phyloP scores from a whole-genome alignment of 208 protist genomes.

The Leishmania braziliensis region DNA sequence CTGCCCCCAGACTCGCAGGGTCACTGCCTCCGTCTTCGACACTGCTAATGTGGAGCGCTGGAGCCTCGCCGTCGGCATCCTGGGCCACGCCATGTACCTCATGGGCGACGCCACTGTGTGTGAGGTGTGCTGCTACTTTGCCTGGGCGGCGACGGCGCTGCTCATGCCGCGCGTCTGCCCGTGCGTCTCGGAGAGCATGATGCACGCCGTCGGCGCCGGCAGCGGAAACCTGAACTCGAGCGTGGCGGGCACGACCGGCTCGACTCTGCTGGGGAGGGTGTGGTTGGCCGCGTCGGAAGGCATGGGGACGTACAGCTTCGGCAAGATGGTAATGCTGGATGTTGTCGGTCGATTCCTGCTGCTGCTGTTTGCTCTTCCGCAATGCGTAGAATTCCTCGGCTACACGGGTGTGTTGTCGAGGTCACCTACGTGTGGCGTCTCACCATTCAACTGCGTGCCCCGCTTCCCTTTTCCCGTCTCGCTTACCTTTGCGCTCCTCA shows the following conservation, averaged over 20 bases:
- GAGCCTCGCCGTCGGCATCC: conserved; percentile 48
- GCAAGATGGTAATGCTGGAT: conserved; percentile 50
- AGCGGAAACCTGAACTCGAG: conserved; percentile 65
- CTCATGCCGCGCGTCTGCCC: conserved; percentile 79
- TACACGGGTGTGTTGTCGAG: no score
- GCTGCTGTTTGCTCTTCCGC: conserved; percentile 18
- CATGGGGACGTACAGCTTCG: conserved; percentile 50
- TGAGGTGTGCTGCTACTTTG: conserved; percentile 56
- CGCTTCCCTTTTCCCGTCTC: no score
- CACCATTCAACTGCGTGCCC: no score
- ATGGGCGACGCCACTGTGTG: conserved; percentile 67
- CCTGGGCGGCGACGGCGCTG: conserved; percentile 71
- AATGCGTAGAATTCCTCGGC: no score
- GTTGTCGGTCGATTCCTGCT: conserved; percentile 53
- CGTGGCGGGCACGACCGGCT: conserved; percentile 45
- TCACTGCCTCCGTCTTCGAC: conserved; percentile 59
- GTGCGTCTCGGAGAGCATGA: conserved; percentile 63
- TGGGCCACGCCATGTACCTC: conserved; percentile 68
- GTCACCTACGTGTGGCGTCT: no score
- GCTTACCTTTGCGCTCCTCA: no score
- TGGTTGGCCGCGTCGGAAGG: conserved; percentile 37
- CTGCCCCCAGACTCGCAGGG: conserved; percentile 52
- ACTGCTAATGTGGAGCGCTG: conserved; percentile 70
- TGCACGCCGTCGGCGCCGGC: conserved; percentile 68
- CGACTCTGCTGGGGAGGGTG: conserved; percentile 50